Evolutionary conservation across 2,329 filamentous ascomycete genomes (phyloP).

Genomic region (Fusarium sp.): DNA sequence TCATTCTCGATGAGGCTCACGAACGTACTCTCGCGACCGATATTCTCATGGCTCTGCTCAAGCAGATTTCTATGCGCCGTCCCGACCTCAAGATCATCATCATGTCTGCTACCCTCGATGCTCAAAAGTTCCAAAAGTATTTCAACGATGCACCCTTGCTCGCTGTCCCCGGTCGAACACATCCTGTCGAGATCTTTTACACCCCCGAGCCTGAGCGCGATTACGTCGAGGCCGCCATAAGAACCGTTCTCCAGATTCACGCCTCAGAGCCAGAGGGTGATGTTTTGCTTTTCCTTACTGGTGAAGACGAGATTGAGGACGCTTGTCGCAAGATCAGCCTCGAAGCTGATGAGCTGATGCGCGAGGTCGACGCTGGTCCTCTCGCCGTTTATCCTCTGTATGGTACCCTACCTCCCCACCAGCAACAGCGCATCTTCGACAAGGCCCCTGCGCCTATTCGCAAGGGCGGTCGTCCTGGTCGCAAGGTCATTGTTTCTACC

Average conservation of each 20-base stretch:
- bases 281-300: constrained; percentile 92
- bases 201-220: constrained; percentile 95
- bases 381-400: constrained; percentile 93
- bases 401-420: constrained; percentile 87
- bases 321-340: constrained; percentile 89
- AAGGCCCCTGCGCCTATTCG: constrained; percentile 78
- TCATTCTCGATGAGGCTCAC: constrained; percentile 98
- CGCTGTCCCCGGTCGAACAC: constrained; percentile 91
- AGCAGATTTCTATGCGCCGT: constrained; percentile 83
- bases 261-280: constrained; percentile 92
- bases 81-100: constrained; percentile 97
- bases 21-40: constrained; percentile 97
- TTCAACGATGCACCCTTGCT: constrained; percentile 94
- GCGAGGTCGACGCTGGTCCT: constrained; percentile 91
- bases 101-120: constrained; percentile 97
- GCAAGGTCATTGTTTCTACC: constrained; percentile 92
- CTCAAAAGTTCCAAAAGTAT: constrained; percentile 97
- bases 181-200: constrained; percentile 98
- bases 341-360: constrained; percentile 88
- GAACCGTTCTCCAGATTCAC: constrained; percentile 96
- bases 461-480: constrained; percentile 82
- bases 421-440: constrained; percentile 96
- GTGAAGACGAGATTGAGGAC: constrained; percentile 98
- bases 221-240: constrained; percentile 93
- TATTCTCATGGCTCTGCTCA: constrained; percentile 95